Evolutionary conservation across 345 rosid species (phyloP).

Genomic region (Brassica cretica): DNA sequence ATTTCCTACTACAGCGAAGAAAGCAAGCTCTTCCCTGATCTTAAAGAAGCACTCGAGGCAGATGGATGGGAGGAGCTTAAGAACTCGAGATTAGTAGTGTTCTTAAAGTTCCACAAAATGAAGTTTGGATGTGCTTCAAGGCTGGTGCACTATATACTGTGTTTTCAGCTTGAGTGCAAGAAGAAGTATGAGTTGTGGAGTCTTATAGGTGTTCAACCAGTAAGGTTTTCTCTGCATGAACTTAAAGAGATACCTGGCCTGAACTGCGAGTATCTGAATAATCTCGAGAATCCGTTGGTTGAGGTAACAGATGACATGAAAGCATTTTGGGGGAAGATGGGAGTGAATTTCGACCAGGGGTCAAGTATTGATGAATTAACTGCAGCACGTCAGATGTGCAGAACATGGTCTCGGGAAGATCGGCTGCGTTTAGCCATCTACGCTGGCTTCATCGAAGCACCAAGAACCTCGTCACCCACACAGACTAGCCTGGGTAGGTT

Average conservation of each 20-base stretch:
- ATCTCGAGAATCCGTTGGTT: background rate
- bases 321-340: background rate
- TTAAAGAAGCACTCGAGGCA: background rate
- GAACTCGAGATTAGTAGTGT: background rate
- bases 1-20: background rate
- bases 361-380: background rate
- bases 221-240: background rate
- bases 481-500: too few species aligned
- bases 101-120: background rate
- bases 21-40: background rate
- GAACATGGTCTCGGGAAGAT: too few species aligned
- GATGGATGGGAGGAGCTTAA: background rate
- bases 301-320: background rate
- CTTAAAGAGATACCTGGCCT: background rate
- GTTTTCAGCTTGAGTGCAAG: background rate
- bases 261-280: background rate
- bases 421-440: too few species aligned
- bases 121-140: background rate
- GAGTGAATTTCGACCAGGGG: background rate
- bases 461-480: too few species aligned
- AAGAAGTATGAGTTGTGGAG: background rate
- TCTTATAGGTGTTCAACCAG: background rate
- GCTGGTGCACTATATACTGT: background rate
- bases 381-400: too few species aligned
- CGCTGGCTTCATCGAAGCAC: too few species aligned